Evolutionary conservation across 805 yeast genomes (phyloP), one percentile per base, ranked within the genome.

Genomic region (Cyberlindnera japonica): DNA sequence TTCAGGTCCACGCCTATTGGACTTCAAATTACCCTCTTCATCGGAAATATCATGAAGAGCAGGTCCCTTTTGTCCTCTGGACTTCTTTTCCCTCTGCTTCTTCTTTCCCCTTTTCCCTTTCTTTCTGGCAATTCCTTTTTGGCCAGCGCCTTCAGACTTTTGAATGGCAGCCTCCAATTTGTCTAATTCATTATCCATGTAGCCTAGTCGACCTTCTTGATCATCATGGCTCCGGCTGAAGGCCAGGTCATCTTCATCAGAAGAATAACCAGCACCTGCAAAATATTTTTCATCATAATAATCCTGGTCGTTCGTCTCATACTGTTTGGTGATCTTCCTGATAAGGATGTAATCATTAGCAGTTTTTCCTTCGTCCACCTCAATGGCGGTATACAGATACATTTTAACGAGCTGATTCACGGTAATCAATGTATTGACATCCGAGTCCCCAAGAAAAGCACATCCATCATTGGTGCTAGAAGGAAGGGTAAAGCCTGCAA

Each of bases 401-500:
- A 66, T 72, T 35, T 64, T 60, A 12, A 79, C 57, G 22, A 64
- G 54, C 6, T 62, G 67, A 13, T 61, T 44, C 6, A 62, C 63
- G 11, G 62, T 64, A 10, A 54, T 54, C 14, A 80, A 45, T 6
- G 48, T 47, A 3, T 61, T 62, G 6, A 58, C 44, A 1, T 65
- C 49, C 1, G 70, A 49, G 1, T 56, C 37, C 0, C 52, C 40
- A 1, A 68, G 70, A 12, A 79, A 53, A 13, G 63, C 51, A 45
- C 73, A 75, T 3, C 53, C 53, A 32, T 66, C 74, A 22, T 60
- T 65, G 22, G 68, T 55, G 6, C 57, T 57, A 19, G 48, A 62
- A 1, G 79, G 76, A 13, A 73, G 40, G 5, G 58, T 63, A 42
- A 70, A 73, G 7, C 81, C 82, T 16, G 75, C 55, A 5, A 67